Evolutionary conservation across 208 protist species (phyloP).

Genomic region (Acanthamoeba lenticulata): DNA sequence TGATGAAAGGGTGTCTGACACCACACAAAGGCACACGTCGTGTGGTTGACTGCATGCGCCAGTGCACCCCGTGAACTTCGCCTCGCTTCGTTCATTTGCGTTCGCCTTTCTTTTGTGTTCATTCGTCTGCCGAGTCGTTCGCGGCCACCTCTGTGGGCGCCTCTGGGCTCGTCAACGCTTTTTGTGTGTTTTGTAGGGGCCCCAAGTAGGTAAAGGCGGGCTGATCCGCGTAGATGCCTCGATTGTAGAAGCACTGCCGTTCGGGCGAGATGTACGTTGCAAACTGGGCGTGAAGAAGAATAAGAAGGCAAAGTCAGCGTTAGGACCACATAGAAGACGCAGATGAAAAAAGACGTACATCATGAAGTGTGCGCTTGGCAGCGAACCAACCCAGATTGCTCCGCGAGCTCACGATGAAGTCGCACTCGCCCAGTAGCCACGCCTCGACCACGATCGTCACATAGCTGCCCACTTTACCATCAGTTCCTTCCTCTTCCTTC

Average conservation of each 20-base stretch:
- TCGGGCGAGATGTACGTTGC: neutral
- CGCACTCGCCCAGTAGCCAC: slow-evolving; percentile 7
- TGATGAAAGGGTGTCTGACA: too few species aligned
- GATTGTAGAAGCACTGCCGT: neutral
- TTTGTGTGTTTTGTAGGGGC: too few species aligned
- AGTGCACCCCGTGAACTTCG: too few species aligned
- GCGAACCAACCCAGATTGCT: slow-evolving; percentile 19
- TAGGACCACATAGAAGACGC: neutral
- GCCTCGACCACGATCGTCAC: neutral
- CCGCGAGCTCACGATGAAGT: neutral
- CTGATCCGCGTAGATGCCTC: neutral
- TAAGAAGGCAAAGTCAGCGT: neutral
- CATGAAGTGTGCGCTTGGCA: neutral
- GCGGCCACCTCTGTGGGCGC: too few species aligned
- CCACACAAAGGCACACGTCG: too few species aligned
- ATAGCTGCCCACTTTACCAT: neutral
- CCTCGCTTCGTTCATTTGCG: too few species aligned
- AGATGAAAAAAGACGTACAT: neutral
- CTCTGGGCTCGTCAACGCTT: too few species aligned
- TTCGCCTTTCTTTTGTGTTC: too few species aligned
- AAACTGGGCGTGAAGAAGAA: neutral
- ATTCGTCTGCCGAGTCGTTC: too few species aligned
- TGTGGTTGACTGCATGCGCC: too few species aligned
- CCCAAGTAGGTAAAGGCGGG: neutral
- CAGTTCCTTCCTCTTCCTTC: neutral